Evolutionary conservation across 495 filamentous ascomycete species (phyloP), one percentile per base, ranked within the genome.

Genomic region (Chlorociboria aeruginascens): DNA sequence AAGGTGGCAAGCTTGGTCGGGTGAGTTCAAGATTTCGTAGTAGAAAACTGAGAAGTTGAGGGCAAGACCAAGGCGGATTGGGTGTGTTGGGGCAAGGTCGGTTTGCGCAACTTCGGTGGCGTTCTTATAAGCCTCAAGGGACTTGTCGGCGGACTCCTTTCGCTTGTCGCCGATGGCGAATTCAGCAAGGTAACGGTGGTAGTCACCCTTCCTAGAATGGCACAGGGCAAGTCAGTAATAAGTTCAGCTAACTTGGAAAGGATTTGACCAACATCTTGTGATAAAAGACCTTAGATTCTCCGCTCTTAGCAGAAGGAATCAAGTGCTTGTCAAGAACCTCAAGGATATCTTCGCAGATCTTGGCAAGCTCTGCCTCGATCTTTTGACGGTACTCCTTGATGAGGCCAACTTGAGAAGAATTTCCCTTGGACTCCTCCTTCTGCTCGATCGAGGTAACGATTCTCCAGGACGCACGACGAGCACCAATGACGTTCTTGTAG

Each of bases 21-120:
- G 92, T 16, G 92, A 92, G 75, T 97, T 98, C 60, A 97, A 77
- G 69, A 98, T 98, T 76, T 98, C 92, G 65, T 98, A 98, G 82
- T 98, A 97, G 78, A 98, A 98, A 61, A 98, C 92, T 38, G 92
- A 98, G 78, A 98, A 97, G 85, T 98, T 98, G 44, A 97, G 82
- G 61, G 92, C 92, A 55, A 98, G 81, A 63, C 92, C 92, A 43
- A 98, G 88, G 60, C 92, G 92, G 75, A 98, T 98, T 65, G 92
- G 92, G 78, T 98, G 92, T 45, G 92, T 98, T 46, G 92, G 93
- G 48, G 93, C 88, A 54, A 98, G 85, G 67, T 97, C 92, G 48
- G 92, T 97, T 69, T 93, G 86, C 43, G 92, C 92, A 63, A 98
- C 89, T 69, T 97, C 90, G 63, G 92, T 97, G 59, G 92, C 92